Evolutionary conservation across 2,329 filamentous ascomycete species (phyloP).

Genomic region (Neofusicoccum kwambonambiense): DNA sequence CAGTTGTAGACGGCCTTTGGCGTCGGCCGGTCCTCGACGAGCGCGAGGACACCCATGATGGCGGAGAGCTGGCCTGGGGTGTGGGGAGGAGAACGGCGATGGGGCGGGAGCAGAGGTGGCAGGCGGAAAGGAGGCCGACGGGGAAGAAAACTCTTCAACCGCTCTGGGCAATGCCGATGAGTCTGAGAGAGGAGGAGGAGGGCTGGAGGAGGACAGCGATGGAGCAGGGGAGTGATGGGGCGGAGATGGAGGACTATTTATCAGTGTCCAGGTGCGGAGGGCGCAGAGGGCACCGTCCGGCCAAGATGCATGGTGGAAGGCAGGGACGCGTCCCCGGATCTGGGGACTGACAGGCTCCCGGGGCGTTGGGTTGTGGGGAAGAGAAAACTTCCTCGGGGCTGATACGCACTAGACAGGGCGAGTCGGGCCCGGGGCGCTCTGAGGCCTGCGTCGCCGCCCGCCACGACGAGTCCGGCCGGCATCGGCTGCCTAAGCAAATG

Average conservation of each 20-base stretch:
- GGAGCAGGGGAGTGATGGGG: not conserved
- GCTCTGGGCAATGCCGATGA: not conserved
- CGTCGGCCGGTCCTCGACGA: constrained; percentile 49
- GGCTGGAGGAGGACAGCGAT: not conserved
- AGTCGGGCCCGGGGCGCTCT: no score
- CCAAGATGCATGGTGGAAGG: not conserved
- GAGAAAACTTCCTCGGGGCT: constrained; percentile 10
- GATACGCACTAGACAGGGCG: no score
- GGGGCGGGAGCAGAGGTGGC: not conserved
- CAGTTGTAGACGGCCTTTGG: constrained; percentile 61
- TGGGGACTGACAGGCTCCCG: not conserved
- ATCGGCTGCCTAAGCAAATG: not conserved
- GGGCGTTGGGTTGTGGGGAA: constrained; percentile 1
- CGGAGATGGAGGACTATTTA: not conserved
- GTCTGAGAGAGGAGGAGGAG: not conserved
- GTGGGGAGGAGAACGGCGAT: not conserved
- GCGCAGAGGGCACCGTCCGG: not conserved
- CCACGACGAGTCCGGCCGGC: not conserved
- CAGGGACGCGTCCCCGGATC: constrained; percentile 7
- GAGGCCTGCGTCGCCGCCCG: no score
- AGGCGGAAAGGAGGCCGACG: not conserved
- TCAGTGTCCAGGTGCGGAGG: not conserved
- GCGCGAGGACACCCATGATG: constrained; percentile 36
- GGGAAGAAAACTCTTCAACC: not conserved
- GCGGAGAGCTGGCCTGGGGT: not conserved